Percentiles rank a stretch among this genome's conserved stretches.
Evolutionary conservation across 495 filamentous ascomycete species (phyloP).

Genomic region (Collariella sp.): DNA sequence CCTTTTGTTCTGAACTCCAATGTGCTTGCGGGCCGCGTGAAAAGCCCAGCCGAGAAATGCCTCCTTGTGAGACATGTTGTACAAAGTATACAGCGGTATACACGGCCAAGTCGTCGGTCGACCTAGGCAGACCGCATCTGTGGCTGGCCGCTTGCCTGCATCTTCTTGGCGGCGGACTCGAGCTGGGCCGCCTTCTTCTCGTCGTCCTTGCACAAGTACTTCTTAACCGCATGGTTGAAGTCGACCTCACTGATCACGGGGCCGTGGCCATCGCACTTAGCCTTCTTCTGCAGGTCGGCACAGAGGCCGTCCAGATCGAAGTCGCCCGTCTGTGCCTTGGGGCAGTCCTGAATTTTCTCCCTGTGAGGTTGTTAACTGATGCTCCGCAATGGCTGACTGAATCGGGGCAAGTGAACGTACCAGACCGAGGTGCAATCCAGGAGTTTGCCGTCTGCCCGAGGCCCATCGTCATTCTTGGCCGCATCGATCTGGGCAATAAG

Average conservation of each 20-base stretch:
- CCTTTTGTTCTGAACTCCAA: neutral
- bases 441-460: constrained; percentile 49
- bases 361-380: constrained; percentile 40
- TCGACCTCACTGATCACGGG: constrained; percentile 87
- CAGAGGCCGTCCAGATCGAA: constrained; percentile 91
- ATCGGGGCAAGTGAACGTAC: constrained; percentile 43
- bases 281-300: constrained; percentile 89
- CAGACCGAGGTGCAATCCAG: constrained; percentile 88
- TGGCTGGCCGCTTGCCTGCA: neutral
- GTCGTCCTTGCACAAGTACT: constrained; percentile 33
- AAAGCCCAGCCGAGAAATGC: neutral
- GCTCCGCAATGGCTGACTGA: neutral
- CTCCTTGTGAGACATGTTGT: neutral
- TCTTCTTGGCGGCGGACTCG: neutral
- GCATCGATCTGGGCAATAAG: constrained; percentile 67
- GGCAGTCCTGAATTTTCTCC: constrained; percentile 84
- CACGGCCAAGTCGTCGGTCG: neutral
- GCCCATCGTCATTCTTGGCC: constrained; percentile 58
- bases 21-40: neutral
- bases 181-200: neutral
- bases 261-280: constrained; percentile 86
- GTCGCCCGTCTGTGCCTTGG: constrained; percentile 76
- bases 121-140: no score
- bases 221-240: constrained; percentile 70
- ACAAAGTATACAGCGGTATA: neutral